Conservation (phyloP, 2,329 filamentous ascomycete species). For the Colletotrichum sp. region DNA sequence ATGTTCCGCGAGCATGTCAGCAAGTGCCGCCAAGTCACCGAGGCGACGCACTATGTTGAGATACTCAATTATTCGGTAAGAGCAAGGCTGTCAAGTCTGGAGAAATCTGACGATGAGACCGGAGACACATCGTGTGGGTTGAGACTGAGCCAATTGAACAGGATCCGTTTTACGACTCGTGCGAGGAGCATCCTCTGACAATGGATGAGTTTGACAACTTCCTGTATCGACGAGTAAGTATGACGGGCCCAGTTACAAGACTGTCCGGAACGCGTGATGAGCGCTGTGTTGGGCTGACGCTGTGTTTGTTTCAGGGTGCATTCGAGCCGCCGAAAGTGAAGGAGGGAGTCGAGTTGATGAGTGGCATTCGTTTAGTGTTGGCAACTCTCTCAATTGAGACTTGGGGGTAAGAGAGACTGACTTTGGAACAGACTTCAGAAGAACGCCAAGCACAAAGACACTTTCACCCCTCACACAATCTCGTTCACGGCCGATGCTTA, state of each 20-base stretch:
- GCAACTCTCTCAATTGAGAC: constrained; percentile 27
- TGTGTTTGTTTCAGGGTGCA: constrained; percentile 47
- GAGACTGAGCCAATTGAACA: constrained; percentile 27
- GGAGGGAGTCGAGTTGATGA: constrained; percentile 48
- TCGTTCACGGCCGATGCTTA: constrained; percentile 57
- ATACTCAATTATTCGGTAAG: constrained; percentile 65
- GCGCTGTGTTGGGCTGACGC: constrained; percentile 8
- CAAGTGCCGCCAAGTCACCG: constrained; percentile 52
- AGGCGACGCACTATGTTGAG: constrained; percentile 61
- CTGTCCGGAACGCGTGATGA: not conserved
- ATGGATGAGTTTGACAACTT: constrained; percentile 65
- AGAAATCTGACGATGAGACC: not conserved
- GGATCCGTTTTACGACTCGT: constrained; percentile 54
- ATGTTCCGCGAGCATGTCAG: constrained; percentile 56
- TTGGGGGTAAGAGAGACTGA: not conserved
- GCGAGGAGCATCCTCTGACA: constrained; percentile 56
- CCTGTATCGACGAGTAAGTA: constrained; percentile 51
- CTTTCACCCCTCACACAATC: constrained; percentile 60
- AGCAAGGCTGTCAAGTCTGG: not conserved
- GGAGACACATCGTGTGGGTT: not conserved
- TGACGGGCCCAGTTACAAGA: not conserved
- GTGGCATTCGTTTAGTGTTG: constrained; percentile 61
- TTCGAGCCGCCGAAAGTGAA: constrained; percentile 53
- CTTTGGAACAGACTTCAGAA: constrained; percentile 55
- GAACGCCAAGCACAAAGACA: constrained; percentile 60